Conservation (phyloP, 305 asterid genomes). For the Fraxinus baroniana region DNA sequence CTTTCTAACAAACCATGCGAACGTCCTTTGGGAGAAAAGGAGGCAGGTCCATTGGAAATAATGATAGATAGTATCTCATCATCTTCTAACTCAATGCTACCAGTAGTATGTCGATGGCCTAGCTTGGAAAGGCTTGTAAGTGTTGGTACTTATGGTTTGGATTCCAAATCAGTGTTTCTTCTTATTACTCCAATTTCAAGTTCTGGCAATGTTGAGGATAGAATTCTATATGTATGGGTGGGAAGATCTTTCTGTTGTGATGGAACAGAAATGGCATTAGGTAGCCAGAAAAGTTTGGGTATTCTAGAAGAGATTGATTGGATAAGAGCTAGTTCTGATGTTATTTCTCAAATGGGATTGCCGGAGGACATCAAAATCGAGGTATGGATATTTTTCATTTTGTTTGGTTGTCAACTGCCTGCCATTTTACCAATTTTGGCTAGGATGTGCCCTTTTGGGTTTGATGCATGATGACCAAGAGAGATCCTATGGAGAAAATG, state of each 20-base stretch:
- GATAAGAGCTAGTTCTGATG: conserved; percentile 33
- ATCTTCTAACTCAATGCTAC: conserved; percentile 25
- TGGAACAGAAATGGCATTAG: conserved; percentile 13
- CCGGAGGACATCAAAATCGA: conserved; percentile 37
- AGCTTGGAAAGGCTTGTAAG: conserved; percentile 36
- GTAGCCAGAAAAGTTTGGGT: conserved; percentile 19
- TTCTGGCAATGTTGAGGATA: conserved; percentile 23
- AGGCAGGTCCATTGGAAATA: conserved; percentile 13
- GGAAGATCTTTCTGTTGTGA: conserved; percentile 36
- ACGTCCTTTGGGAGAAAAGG: conserved; percentile 24
- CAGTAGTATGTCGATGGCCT: conserved; percentile 40
- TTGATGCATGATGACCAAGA: not conserved
- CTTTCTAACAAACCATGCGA: conserved; percentile 10
- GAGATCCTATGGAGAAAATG: not conserved
- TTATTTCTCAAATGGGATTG: conserved; percentile 36
- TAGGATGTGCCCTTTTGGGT: not conserved
- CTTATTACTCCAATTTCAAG: conserved; percentile 27
- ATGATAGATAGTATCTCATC: conserved; percentile 19
- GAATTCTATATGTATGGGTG: conserved; percentile 41
- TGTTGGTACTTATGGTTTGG: conserved; percentile 30
- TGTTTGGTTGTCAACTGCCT: not conserved
- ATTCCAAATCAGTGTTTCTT: conserved; percentile 39
- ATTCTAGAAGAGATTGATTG: conserved; percentile 35
- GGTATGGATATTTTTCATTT: conserved; percentile 29
- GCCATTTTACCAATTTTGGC: not conserved